These are phyloP conservation scores for Cordyceps tenuipes DNA, from an alignment of 2,329 filamentous ascomycete species.

Conservation along the genomic window DNA sequence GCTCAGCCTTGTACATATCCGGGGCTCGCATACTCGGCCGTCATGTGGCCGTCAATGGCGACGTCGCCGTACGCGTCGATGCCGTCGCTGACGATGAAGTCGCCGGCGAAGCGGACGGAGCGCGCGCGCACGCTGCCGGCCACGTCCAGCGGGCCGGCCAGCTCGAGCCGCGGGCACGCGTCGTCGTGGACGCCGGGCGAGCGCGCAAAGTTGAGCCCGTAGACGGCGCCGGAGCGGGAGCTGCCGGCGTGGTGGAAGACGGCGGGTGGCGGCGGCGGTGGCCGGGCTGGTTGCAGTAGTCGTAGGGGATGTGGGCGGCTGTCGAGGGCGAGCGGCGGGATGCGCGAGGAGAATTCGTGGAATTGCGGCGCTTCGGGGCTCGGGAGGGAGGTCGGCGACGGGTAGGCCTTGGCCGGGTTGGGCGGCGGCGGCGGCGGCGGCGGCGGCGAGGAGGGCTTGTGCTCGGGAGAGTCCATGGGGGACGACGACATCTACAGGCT, in stretches of 20 bases:
- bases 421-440: no score
- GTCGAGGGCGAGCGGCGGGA: not conserved
- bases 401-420: not conserved
- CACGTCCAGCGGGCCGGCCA: slow-evolving; percentile 39
- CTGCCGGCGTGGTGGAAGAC: slow-evolving; percentile 13
- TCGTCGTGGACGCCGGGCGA: slow-evolving; percentile 36
- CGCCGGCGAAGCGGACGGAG: slow-evolving; percentile 35
- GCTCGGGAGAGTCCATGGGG: not conserved
- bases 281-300: no score
- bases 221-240: slow-evolving; percentile 18
- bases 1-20: no score
- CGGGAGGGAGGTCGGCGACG: not conserved
- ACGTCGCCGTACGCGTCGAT: slow-evolving; percentile 40
- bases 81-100: slow-evolving; percentile 35
- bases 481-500: not conserved
- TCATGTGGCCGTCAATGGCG: slow-evolving; percentile 33
- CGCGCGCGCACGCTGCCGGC: slow-evolving; percentile 38
- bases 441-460: not conserved
- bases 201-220: slow-evolving; percentile 20
- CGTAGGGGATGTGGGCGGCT: no score
- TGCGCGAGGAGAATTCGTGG: not conserved
- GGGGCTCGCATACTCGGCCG: slow-evolving; percentile 29
- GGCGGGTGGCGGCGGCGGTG: not conserved
- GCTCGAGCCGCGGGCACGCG: slow-evolving; percentile 26
- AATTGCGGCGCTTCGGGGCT: not conserved